Conservation (phyloP, 1,284 basidiomycete genomes). For the Uromyces viciae-fabae region DNA sequence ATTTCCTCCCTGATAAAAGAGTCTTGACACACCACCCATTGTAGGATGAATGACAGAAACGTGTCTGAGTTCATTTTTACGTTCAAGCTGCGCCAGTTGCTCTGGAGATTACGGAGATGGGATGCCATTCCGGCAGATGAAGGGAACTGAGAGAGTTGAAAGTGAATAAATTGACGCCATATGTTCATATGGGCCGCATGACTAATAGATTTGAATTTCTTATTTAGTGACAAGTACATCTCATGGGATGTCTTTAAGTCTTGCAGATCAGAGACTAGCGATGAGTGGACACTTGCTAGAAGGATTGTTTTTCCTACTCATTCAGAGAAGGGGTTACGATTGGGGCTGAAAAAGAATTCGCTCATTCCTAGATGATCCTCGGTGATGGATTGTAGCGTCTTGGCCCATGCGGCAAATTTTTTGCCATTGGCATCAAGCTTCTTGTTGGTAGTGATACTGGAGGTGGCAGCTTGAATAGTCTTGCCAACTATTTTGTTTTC, state of each 20-base stretch:
- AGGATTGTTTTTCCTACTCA: neutral
- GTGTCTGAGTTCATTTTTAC: neutral
- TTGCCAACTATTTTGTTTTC: neutral
- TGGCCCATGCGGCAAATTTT: neutral
- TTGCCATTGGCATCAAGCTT: neutral
- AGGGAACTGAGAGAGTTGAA: neutral
- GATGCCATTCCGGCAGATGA: neutral
- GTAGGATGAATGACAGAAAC: neutral
- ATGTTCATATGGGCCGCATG: neutral
- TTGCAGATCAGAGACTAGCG: neutral
- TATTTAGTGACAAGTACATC: neutral
- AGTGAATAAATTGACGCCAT: neutral
- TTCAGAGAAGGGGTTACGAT: neutral
- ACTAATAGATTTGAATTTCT: neutral
- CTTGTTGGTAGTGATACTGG: neutral
- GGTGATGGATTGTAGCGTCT: neutral
- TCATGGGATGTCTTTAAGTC: neutral
- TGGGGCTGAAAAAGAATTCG: neutral
- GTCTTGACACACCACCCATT: neutral
- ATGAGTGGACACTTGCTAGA: neutral
- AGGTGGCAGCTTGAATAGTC: neutral
- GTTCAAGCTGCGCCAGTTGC: neutral
- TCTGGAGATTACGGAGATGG: neutral
- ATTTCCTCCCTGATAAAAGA: neutral
- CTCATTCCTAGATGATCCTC: neutral